Evolutionary conservation across 2,329 filamentous ascomycete species (phyloP).

Genomic region (Nigrospora sphaerica): DNA sequence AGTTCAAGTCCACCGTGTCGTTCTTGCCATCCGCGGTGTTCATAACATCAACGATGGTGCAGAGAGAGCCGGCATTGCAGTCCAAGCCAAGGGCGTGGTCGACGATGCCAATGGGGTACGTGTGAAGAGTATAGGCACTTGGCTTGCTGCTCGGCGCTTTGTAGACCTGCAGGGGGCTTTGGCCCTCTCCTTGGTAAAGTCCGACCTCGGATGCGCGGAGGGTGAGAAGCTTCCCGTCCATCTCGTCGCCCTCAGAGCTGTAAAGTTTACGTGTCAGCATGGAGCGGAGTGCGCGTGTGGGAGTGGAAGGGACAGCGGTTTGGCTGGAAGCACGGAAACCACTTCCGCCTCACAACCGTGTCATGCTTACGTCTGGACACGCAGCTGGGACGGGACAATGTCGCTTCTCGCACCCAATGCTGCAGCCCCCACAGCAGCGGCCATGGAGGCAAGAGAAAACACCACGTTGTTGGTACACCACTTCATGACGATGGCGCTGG

Average conservation of each 20-base stretch:
- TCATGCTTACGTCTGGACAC: no score
- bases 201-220: no score
- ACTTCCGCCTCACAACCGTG: no score
- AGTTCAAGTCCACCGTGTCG: conserved; percentile 21
- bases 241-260: no score
- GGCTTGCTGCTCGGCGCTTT: conserved; percentile 15
- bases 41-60: conserved; percentile 23
- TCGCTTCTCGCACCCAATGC: not conserved
- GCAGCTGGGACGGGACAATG: no score
- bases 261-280: no score
- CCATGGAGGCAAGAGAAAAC: not conserved
- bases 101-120: conserved; percentile 25
- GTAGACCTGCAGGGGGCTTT: conserved; percentile 18
- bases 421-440: not conserved
- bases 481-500: no score
- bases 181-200: no score
- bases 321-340: no score
- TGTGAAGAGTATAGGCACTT: conserved; percentile 26
- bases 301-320: no score
- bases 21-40: conserved; percentile 21
- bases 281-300: no score
- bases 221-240: no score
- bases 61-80: conserved; percentile 21
- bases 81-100: conserved; percentile 29
- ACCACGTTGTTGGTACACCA: not conserved